phyloP scores from a whole-genome alignment of 805 yeast species.

The Sugiyamaella qingdaonensis region DNA sequence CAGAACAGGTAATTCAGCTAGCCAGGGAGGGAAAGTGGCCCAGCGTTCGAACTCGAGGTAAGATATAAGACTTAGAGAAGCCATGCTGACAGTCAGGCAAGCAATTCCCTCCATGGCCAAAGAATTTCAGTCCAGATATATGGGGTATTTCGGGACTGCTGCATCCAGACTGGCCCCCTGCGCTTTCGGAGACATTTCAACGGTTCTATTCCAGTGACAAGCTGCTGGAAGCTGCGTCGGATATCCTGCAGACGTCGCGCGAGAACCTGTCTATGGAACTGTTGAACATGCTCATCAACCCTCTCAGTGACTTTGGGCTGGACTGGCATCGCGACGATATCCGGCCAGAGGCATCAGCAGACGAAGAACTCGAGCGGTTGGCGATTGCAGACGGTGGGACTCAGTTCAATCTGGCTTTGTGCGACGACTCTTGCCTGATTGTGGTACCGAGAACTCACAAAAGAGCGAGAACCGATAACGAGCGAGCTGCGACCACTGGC shows the following conservation, averaged over 20 bases:
- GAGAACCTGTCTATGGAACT: conserved; percentile 44
- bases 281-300: conserved; percentile 50
- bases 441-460: conserved; percentile 48
- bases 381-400: conserved; percentile 43
- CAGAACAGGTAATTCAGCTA: conserved; percentile 37
- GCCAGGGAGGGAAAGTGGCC: conserved; percentile 49
- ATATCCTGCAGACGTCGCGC: conserved; percentile 40
- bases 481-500: conserved; percentile 34
- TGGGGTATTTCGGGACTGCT: conserved; percentile 50
- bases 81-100: conserved; percentile 23
- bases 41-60: conserved; percentile 45
- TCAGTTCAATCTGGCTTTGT: conserved; percentile 49
- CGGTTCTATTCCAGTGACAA: conserved; percentile 18
- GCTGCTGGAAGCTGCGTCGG: conserved; percentile 39
- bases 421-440: conserved; percentile 44
- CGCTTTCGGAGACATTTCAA: conserved; percentile 16
- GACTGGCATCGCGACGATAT: conserved; percentile 53
- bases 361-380: conserved; percentile 42
- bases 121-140: conserved; percentile 46
- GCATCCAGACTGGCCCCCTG: conserved; percentile 42
- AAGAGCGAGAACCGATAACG: conserved; percentile 43
- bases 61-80: not conserved
- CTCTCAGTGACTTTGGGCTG: conserved; percentile 48
- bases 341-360: conserved; percentile 43
- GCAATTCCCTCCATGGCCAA: conserved; percentile 58